phyloP scores from a whole-genome alignment of 1,284 basidiomycete species.

The Phylloboletellus chloephorus region DNA sequence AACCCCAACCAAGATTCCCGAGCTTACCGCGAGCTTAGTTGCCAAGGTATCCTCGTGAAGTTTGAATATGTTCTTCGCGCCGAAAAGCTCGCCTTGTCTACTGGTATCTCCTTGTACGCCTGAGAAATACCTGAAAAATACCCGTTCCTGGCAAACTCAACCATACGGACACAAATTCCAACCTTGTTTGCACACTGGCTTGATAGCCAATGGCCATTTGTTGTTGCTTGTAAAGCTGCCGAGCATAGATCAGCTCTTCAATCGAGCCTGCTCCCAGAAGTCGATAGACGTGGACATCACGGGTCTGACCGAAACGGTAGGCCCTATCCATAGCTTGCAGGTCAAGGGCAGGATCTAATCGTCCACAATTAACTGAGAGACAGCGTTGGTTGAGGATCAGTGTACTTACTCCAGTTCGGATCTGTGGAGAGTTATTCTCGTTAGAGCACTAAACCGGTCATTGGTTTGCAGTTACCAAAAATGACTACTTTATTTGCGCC shows the following conservation, averaged over 20 bases:
- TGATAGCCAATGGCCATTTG: constrained; percentile 85
- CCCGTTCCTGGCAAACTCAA: background rate
- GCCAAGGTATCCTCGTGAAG: constrained; percentile 69
- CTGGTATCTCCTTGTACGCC: constrained; percentile 73
- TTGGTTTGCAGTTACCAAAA: constrained; percentile 51
- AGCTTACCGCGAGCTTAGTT: constrained; percentile 64
- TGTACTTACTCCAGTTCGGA: constrained; percentile 80
- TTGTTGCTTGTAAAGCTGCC: constrained; percentile 87
- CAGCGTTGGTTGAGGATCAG: background rate
- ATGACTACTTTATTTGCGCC: constrained; percentile 83
- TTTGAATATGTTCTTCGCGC: constrained; percentile 76
- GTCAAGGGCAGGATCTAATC: constrained; percentile 76
- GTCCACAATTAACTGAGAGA: constrained; percentile 2
- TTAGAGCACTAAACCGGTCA: background rate
- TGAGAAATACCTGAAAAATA: constrained; percentile 59
- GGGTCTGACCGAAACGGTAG: constrained; percentile 83
- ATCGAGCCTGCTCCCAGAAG: constrained; percentile 82
- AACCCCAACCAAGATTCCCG: background rate
- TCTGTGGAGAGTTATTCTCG: constrained; percentile 40
- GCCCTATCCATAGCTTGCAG: constrained; percentile 87
- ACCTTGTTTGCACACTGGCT: constrained; percentile 75
- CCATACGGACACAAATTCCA: constrained; percentile 1
- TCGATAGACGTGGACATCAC: constrained; percentile 81
- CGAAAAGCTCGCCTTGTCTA: constrained; percentile 78
- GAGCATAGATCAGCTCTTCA: constrained; percentile 80